A percentile compares a stretch with the other conserved stretches of the same genome.
phyloP scores from a whole-genome alignment of 371 early-diverging fungal genomes.

The Apophysomyces trapeziformis region DNA sequence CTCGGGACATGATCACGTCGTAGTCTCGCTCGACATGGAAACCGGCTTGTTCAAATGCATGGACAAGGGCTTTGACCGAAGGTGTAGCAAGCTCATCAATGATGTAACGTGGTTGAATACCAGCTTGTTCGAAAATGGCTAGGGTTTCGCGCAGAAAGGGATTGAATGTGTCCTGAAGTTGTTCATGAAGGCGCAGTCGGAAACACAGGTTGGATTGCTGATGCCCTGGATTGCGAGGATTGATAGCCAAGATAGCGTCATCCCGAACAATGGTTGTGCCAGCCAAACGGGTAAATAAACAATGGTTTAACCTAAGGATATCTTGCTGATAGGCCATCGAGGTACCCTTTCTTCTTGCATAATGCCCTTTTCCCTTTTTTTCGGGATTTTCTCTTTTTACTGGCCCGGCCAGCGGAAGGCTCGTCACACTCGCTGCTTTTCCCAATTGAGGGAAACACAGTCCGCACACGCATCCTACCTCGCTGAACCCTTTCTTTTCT shows the following conservation, averaged over 20 bases:
- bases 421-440: too few species aligned
- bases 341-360: slow-evolving; percentile 1
- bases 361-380: background rate
- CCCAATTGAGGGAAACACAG: too few species aligned
- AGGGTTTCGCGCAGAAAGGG: background rate
- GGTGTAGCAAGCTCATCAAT: slow-evolving; percentile 12
- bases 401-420: too few species aligned
- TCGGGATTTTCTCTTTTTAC: too few species aligned
- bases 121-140: background rate
- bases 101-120: slow-evolving; percentile 14
- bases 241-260: slow-evolving; percentile 16
- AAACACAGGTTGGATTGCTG: slow-evolving; percentile 22
- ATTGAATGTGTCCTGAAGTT: background rate
- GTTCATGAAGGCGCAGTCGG: slow-evolving; percentile 1
- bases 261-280: slow-evolving; percentile 14
- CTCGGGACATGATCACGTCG: slow-evolving; percentile 18
- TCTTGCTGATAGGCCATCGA: background rate
- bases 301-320: slow-evolving; percentile 13
- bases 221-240: slow-evolving; percentile 17
- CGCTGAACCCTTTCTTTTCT: too few species aligned
- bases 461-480: too few species aligned
- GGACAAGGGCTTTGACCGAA: background rate
- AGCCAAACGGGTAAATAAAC: slow-evolving; percentile 14
- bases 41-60: slow-evolving; percentile 3
- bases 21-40: slow-evolving; percentile 13